Evolutionary conservation across 2,329 filamentous ascomycete genomes (phyloP).

Genomic region (Mollisiaceae sp.): DNA sequence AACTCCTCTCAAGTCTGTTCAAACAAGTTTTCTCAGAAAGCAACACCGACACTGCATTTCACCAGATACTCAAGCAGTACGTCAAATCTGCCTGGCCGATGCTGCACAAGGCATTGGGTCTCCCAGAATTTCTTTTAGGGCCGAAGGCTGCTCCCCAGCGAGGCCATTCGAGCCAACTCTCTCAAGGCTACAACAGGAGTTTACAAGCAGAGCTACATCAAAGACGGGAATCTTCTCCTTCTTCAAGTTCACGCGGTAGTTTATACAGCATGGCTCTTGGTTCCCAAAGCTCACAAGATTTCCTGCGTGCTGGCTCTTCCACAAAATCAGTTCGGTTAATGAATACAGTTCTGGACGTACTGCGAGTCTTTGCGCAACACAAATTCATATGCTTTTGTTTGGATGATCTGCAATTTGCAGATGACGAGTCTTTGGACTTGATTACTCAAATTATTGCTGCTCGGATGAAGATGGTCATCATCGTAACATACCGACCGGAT

Average conservation of each 20-base stretch:
- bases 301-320: conserved; percentile 60
- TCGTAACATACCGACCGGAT: conserved; percentile 26
- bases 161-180: conserved; percentile 29
- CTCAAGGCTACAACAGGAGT: conserved; percentile 39
- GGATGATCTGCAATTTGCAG: conserved; percentile 90
- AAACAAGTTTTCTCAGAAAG: conserved; percentile 71
- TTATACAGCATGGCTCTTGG: conserved; percentile 43
- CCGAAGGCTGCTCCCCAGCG: conserved; percentile 20
- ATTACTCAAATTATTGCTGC: conserved; percentile 80
- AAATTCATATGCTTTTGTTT: conserved; percentile 89
- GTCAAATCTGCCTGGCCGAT: conserved; percentile 68
- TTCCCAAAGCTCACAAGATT: conserved; percentile 62
- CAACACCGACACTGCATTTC: conserved; percentile 68
- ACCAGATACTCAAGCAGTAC: conserved; percentile 65
- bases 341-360: conserved; percentile 85
- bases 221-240: conserved; percentile 38
- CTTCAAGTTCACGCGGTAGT: conserved; percentile 36
- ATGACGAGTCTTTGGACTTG: conserved; percentile 84
- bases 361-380: conserved; percentile 79
- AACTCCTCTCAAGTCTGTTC: conserved; percentile 68
- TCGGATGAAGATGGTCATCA: conserved; percentile 78
- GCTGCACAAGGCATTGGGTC: conserved; percentile 63
- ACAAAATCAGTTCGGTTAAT: conserved; percentile 76
- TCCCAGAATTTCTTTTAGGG: conserved; percentile 73
- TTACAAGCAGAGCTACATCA: conserved; percentile 33